These are phyloP conservation scores for Euphorbia tirucalli DNA, from an alignment of 345 rosid species.

Conservation along the genomic window DNA sequence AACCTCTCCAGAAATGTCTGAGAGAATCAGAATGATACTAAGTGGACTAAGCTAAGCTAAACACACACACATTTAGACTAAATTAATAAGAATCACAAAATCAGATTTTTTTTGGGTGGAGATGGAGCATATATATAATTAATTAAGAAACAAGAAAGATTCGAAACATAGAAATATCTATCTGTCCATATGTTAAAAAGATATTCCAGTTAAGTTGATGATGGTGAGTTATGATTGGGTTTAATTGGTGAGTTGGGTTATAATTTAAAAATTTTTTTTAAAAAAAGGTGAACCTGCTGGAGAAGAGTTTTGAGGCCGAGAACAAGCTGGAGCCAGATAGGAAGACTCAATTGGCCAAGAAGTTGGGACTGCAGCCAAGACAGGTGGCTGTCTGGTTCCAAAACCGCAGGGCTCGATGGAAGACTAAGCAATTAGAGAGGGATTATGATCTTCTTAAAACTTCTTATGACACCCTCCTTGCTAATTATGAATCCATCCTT, in stretches of 20 bases:
- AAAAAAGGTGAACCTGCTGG: slow-evolving; percentile 62
- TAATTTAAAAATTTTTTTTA: no score
- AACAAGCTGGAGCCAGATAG: slow-evolving; percentile 96
- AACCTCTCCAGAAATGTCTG: not conserved
- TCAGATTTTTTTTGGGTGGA: no score
- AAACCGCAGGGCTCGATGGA: slow-evolving; percentile 95
- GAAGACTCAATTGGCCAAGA: slow-evolving; percentile 78
- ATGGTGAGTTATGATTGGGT: no score
- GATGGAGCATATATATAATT: no score
- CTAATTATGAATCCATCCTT: slow-evolving; percentile 50
- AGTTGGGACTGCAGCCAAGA: slow-evolving; percentile 83
- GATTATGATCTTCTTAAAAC: slow-evolving; percentile 81
- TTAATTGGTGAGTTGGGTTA: no score
- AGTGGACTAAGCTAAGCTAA: not conserved
- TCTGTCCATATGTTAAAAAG: no score
- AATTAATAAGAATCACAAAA: not conserved
- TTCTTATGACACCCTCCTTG: slow-evolving; percentile 66
- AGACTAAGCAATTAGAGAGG: slow-evolving; percentile 86
- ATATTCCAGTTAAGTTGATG: not conserved
- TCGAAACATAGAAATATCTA: not conserved
- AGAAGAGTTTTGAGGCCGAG: slow-evolving; percentile 92
- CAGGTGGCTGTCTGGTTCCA: slow-evolving; percentile 99
- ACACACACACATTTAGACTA: not conserved
- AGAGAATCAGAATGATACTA: slow-evolving; percentile 12
- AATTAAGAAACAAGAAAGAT: not conserved